A percentile compares a stretch with the other conserved stretches of the same genome.
These are phyloP conservation scores for Tardiomyces depauwii DNA, from an alignment of 1,139 yeast species.

Conservation along the genomic window DNA sequence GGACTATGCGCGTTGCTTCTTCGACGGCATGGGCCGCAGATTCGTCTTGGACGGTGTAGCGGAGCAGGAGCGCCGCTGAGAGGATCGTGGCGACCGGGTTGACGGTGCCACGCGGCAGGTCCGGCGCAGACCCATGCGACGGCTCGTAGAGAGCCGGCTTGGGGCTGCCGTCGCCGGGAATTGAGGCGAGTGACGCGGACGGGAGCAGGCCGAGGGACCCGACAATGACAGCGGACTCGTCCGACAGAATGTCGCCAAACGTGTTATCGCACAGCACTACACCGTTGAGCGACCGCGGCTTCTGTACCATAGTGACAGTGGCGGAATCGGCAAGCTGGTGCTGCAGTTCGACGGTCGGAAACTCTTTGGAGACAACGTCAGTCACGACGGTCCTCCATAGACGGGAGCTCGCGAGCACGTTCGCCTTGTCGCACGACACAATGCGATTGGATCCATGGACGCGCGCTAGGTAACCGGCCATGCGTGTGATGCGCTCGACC, in stretches of 20 bases:
- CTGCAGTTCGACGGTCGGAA: constrained; percentile 60
- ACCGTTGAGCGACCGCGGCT: constrained; percentile 73
- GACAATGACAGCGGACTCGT: constrained; percentile 95
- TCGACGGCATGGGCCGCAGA: constrained; percentile 63
- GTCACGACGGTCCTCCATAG: constrained; percentile 79
- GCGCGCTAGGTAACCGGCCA: constrained; percentile 81
- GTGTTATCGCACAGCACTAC: constrained; percentile 69
- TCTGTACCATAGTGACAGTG: constrained; percentile 75
- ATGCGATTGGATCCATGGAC: constrained; percentile 36
- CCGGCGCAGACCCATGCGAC: constrained; percentile 93
- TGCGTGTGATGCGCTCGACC: constrained; percentile 73
- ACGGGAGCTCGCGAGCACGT: constrained; percentile 75
- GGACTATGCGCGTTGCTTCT: constrained; percentile 57
- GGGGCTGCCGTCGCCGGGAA: constrained; percentile 54
- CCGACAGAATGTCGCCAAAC: constrained; percentile 81
- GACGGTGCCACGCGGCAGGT: constrained; percentile 63
- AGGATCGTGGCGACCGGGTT: constrained; percentile 81
- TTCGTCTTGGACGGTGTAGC: constrained; percentile 55
- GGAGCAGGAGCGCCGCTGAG: constrained; percentile 80
- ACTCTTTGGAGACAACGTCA: constrained; percentile 56
- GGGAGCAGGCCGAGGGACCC: constrained; percentile 91
- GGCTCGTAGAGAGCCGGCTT: constrained; percentile 89
- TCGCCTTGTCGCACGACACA: constrained; percentile 83
- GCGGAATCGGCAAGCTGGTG: constrained; percentile 85
- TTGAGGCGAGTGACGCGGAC: constrained; percentile 73